These are phyloP conservation scores for Pythium sp. DNA, from an alignment of 352 stramenopile species.

Conservation along the genomic window DNA sequence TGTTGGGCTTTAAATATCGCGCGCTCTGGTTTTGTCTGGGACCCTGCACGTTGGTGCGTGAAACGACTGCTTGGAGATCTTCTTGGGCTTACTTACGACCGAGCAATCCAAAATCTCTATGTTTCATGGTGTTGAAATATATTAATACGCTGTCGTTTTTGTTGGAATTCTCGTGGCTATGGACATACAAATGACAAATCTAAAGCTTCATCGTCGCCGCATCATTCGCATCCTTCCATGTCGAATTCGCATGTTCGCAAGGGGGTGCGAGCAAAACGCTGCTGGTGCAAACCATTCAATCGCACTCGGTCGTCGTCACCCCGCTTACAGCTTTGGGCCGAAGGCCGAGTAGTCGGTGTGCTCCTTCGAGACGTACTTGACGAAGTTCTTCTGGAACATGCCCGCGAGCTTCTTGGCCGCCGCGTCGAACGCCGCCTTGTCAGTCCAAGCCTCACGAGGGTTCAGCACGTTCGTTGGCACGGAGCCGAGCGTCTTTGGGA, in stretches of 20 bases:
- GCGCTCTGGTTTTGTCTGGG: too few relatives aligned
- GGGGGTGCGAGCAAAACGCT: background rate
- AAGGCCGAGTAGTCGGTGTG: background rate
- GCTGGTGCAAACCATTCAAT: background rate
- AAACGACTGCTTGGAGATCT: background rate
- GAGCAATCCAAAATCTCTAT: background rate
- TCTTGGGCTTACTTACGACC: too few relatives aligned
- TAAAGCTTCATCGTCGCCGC: background rate
- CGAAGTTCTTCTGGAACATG: conserved; percentile 97
- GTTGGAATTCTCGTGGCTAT: background rate
- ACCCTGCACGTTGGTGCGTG: too few relatives aligned
- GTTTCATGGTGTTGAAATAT: conserved; percentile 2
- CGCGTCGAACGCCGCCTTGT: conserved; percentile 91
- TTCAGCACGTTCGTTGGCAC: conserved; percentile 90
- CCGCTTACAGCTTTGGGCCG: conserved; percentile 8
- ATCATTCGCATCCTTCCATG: background rate
- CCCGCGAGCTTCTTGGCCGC: conserved; percentile 90
- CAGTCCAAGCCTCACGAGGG: conserved; percentile 90
- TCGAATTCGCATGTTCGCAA: background rate
- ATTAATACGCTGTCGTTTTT: background rate
- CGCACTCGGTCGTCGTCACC: background rate
- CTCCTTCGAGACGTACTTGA: conserved; percentile 18
- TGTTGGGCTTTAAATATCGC: too few relatives aligned
- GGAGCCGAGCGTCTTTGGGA: conserved; percentile 85
- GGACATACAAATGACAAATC: background rate